phyloP scores from a whole-genome alignment of 257 asterid genomes.

The Solanum sitiens region DNA sequence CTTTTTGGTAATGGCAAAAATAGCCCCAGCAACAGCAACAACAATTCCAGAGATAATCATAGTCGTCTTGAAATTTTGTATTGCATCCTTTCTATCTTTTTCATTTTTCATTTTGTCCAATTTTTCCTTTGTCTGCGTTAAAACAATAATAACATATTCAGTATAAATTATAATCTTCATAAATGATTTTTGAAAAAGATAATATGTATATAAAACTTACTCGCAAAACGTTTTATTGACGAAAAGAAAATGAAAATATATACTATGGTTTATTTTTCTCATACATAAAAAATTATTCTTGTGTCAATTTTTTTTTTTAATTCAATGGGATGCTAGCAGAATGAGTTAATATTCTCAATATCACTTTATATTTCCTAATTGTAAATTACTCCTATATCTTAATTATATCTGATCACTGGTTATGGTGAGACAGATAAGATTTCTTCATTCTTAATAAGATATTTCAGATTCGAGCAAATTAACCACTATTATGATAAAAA shows the following conservation, averaged over 20 bases:
- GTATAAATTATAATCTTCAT: background rate
- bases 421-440: background rate
- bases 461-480: background rate
- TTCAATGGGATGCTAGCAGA: background rate
- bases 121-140: conserved; percentile 24
- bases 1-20: conserved; percentile 58
- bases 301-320: background rate
- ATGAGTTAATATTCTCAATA: background rate
- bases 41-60: conserved; percentile 52
- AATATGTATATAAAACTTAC: too few relatives aligned
- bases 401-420: fast-evolving
- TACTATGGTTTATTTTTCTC: background rate
- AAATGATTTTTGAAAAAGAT: fast-evolving
- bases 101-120: conserved; percentile 19
- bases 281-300: background rate
- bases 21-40: conserved; percentile 64
- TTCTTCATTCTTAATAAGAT: background rate
- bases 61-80: conserved; percentile 47
- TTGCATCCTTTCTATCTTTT: conserved; percentile 37
- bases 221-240: background rate
- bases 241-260: background rate
- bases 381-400: background rate
- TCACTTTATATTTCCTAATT: background rate
- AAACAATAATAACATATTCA: background rate
- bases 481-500: background rate